Base-by-base conservation (phyloP, 495 filamentous ascomycete species). In the Tuber indicum region DNA sequence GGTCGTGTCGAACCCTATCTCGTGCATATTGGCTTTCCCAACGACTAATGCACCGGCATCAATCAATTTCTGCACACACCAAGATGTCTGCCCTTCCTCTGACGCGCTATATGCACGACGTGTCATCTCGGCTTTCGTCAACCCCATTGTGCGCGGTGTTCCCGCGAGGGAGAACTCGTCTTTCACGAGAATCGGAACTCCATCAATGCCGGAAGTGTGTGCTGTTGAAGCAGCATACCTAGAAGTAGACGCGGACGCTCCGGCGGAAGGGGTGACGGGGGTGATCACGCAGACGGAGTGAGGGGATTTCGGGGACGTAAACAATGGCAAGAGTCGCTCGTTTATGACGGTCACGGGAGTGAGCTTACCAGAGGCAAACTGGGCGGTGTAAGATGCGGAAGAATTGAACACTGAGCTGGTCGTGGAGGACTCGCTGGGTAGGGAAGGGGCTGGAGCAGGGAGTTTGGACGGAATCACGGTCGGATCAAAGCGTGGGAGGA, bases 1-100 rank as follows among this genome's bases (percentile, higher is more conserved):
- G 41, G 90, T 93, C 14, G 91, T 93, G 79, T 95, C 93, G 45
- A 92, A 85, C 6, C 95, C 95, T 10, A 96, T 84, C 85, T 98
- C 94, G 84, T 98, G 94, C 95, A 98, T 97, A 62, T 90, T 94
- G 43, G 90, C 88, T 85, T 96, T 97, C 19, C 94, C 95, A 73
- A 97, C 83, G 32, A 97, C 86, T 62, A 98, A 88, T 17, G 91
- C 94, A 2, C 95, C 95, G 0, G 89, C 90, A 70, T 96, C 91
- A 79, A 91, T 87, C 85, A 92, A 89, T 85, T 92, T 89, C 83
- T 86, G 87, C 39, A 94, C 89, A 78, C 92, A 93, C 92, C 93
- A 97, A 14, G 87, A 88, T 3, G 91, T 92, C 7, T 86, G 86
- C 71, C 87, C 87, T 32, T 87, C 84, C 16, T 87, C 80, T 17